Percentiles rank a stretch among this genome's conserved stretches.
Conservation (phyloP, 1,139 yeast genomes). For the Taphrina deformans region DNA sequence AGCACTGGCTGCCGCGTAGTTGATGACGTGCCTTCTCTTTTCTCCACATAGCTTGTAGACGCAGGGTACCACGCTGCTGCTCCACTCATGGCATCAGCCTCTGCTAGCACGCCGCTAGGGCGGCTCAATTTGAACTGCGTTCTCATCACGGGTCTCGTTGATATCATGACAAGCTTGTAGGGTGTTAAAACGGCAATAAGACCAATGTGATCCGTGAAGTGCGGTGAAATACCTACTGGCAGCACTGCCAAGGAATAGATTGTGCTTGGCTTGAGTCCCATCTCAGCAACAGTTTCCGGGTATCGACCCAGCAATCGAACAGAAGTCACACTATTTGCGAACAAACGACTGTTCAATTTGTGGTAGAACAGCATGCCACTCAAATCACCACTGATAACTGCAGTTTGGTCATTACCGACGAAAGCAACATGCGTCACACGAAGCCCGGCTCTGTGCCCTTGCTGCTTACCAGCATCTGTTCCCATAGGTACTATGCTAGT, state of each 20-base stretch:
- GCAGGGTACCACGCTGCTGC: conserved; percentile 26
- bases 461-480: conserved; percentile 44
- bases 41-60: not conserved
- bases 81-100: conserved; percentile 8
- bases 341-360: conserved; percentile 57
- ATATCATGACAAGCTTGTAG: conserved; percentile 54
- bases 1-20: conserved; percentile 51
- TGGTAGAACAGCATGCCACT: conserved; percentile 64
- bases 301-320: conserved; percentile 56
- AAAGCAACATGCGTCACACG: conserved; percentile 56
- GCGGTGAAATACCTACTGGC: conserved; percentile 58
- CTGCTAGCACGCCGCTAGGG: conserved; percentile 20
- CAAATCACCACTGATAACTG: conserved; percentile 60
- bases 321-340: conserved; percentile 56
- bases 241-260: conserved; percentile 51
- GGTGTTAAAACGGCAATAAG: conserved; percentile 63
- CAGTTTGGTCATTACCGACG: conserved; percentile 58
- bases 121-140: conserved; percentile 52
- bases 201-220: conserved; percentile 58
- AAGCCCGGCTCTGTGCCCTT: conserved; percentile 57
- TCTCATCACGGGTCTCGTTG: conserved; percentile 56
- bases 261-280: conserved; percentile 43
- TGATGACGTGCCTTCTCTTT: conserved; percentile 3
- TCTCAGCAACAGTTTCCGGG: conserved; percentile 40
- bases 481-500: conserved; percentile 44